A percentile compares a stretch with the other conserved stretches of the same genome.
Evolutionary conservation across 2,329 filamentous ascomycete genomes (phyloP).

Genomic region (Penicillium aurantiogriseum): DNA sequence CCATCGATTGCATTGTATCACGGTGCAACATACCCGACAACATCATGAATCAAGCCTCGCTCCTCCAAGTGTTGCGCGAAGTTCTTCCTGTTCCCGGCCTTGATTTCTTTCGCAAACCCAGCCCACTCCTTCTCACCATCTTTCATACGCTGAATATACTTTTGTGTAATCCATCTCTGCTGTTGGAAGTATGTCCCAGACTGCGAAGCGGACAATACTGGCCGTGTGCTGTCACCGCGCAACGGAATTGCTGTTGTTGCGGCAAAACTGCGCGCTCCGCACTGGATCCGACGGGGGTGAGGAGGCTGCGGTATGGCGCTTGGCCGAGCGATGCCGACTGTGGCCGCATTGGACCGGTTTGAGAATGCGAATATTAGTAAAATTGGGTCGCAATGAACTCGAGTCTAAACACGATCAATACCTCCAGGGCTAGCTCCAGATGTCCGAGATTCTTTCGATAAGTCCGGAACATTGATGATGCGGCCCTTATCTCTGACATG

Average conservation of each 20-base stretch:
- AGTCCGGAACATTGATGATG: conserved; percentile 23
- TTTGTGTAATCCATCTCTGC: conserved; percentile 40
- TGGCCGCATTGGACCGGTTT: conserved; percentile 28
- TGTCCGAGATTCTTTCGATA: conserved; percentile 22
- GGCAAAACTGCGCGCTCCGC: conserved; percentile 27
- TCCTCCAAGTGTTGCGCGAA: conserved; percentile 48
- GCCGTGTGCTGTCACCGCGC: conserved; percentile 14
- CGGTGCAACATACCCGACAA: conserved; percentile 42
- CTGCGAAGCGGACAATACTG: conserved; percentile 6
- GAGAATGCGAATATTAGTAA: not conserved
- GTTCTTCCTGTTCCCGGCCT: conserved; percentile 43
- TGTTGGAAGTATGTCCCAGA: conserved; percentile 15
- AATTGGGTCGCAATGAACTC: conserved; percentile 9
- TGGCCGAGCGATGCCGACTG: conserved; percentile 22
- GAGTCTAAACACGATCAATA: conserved; percentile 4
- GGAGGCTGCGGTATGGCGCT: conserved; percentile 22
- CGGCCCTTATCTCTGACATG: conserved; percentile 10
- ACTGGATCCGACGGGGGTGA: conserved; percentile 13
- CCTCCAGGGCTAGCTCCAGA: conserved; percentile 2
- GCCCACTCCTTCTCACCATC: conserved; percentile 45
- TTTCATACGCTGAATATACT: conserved; percentile 37
- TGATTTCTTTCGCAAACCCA: conserved; percentile 42
- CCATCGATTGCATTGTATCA: not conserved
- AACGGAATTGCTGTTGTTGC: conserved; percentile 22
- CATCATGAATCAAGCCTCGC: conserved; percentile 46